Percentiles rank a stretch among this genome's conserved stretches.
Evolutionary conservation across 2,329 filamentous ascomycete genomes (phyloP).

Genomic region (Didymella keratinophila): DNA sequence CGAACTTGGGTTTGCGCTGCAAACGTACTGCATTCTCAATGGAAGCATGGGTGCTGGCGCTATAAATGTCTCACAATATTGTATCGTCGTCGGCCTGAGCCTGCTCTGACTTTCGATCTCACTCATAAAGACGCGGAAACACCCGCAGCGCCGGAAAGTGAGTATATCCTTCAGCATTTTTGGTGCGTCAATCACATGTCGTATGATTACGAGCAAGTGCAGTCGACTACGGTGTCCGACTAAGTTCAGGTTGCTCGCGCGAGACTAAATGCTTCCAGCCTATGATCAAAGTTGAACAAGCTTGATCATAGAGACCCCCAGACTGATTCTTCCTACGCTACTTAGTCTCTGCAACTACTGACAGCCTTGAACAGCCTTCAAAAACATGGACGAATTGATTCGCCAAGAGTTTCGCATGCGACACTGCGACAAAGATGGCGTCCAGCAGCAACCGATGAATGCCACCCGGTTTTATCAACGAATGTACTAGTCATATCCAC

Average conservation of each 20-base stretch:
- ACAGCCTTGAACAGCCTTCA: too few species aligned
- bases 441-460: not conserved
- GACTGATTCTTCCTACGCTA: too few species aligned
- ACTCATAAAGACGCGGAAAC: not conserved
- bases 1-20: not conserved
- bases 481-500: too few species aligned
- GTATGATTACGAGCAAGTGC: not conserved
- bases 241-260: not conserved
- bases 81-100: not conserved
- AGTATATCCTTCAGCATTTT: not conserved
- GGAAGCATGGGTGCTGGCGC: not conserved
- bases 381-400: too few species aligned
- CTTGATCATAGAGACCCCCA: too few species aligned
- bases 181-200: not conserved
- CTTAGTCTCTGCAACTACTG: too few species aligned
- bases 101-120: not conserved
- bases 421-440: too few species aligned
- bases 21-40: not conserved
- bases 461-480: not conserved
- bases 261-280: too few species aligned
- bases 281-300: too few species aligned
- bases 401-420: too few species aligned
- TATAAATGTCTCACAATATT: not conserved
- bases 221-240: not conserved
- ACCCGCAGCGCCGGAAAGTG: not conserved